Evolutionary conservation across 176 grass and related monocot species (phyloP), one percentile per base, ranked within the genome.

Genomic region (Cymbopogon citratus): DNA sequence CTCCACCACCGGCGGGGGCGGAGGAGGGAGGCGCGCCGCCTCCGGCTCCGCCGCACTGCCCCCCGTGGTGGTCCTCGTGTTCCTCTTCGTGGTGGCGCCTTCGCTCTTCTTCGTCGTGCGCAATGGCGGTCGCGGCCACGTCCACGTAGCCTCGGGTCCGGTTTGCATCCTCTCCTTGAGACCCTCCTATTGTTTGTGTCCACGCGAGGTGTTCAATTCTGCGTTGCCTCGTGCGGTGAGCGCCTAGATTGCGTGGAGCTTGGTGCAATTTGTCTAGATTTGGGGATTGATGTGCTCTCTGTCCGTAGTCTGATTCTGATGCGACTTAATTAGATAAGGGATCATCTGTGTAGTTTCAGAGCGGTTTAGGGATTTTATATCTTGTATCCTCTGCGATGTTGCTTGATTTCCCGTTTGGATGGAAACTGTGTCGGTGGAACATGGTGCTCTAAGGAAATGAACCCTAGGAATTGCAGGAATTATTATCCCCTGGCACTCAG

Each of bases 51-150:
- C 81, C 61, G 69, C 73, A 33, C 45, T 89, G 70, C 79, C 82
- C 21, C 84, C 88, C 26, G 71, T 79, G 63, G 78, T 92, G 76
- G 72, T 98, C 27, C 87, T 93, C 40, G 84, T 95, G 4, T 91
- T 95, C 81, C 78, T 94, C 61, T 86, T 91, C 80, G 70, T 98
- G 31, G 38, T 98, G 26, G 87, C 86, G 7, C 90, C 88, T 25
- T 91, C 87, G 41, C 67, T 87, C 28, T 89, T 92, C 85, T 46
- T 93, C 77, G 76, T 87, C 59, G 82, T 36, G 23, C 82, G 83
- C 28, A 92, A 89, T 85, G 89, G 84, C 1, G 81, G 81, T 7
- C 84, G 87, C 7, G 81, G 84, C 1, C 86, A 86, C 71, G 72
- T 87, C 60, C 84, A 86, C 34, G 75, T 85, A 44, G 86, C 86